Percentiles rank a stretch among this genome's conserved stretches.
phyloP scores from a whole-genome alignment of 345 rosid genomes.

The Gossypium herbaceum region DNA sequence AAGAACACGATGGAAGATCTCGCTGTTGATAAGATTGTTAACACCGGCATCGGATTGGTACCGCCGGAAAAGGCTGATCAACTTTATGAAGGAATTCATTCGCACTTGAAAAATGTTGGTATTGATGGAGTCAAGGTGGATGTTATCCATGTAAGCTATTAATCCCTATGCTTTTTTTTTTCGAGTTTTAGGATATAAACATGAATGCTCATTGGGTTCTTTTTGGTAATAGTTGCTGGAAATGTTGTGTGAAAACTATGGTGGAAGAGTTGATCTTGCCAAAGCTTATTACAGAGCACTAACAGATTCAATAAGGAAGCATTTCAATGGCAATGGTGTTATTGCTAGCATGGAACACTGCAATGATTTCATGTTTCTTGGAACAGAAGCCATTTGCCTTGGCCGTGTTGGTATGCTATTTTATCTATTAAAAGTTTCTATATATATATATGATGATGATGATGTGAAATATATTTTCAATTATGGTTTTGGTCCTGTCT shows the following conservation, averaged over 20 bases:
- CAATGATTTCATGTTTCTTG: slow-evolving; percentile 96
- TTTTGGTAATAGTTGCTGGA: slow-evolving; percentile 53
- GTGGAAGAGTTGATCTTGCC: slow-evolving; percentile 89
- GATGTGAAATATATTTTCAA: too few relatives aligned
- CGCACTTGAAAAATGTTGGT: slow-evolving; percentile 61
- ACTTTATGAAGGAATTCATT: slow-evolving; percentile 80
- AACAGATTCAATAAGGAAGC: slow-evolving; percentile 71
- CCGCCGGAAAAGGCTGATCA: slow-evolving; percentile 60
- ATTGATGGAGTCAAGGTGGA: slow-evolving; percentile 97
- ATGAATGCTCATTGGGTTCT: too few relatives aligned
- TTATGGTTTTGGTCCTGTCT: not conserved
- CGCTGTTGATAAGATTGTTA: slow-evolving; percentile 83
- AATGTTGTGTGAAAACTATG: slow-evolving; percentile 62
- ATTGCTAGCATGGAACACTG: slow-evolving; percentile 97
- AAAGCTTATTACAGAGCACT: slow-evolving; percentile 79
- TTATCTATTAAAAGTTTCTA: too few relatives aligned
- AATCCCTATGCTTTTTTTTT: not conserved
- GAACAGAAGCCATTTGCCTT: slow-evolving; percentile 84
- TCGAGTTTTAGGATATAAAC: too few relatives aligned
- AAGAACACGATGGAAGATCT: slow-evolving; percentile 82
- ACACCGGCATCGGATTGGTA: slow-evolving; percentile 62
- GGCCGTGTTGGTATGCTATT: slow-evolving; percentile 87
- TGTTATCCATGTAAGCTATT: slow-evolving; percentile 79
- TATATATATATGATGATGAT: too few relatives aligned
- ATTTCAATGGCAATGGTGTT: slow-evolving; percentile 86